Evolutionary conservation across 306 rosid genomes (phyloP), one percentile per base, ranked within the genome.

Genomic region (Quillaja saponaria): DNA sequence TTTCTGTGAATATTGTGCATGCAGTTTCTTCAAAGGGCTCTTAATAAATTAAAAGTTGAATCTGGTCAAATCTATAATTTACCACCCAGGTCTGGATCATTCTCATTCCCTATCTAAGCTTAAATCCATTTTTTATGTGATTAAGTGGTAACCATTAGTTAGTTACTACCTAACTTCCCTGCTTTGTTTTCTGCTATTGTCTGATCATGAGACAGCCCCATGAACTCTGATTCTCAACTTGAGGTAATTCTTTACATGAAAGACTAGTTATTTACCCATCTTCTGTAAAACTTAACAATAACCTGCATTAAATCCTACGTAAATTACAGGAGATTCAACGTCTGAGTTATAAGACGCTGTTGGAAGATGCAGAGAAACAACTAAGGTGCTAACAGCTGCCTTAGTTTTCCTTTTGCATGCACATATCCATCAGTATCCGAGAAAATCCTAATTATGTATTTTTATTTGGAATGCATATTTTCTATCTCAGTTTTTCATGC

Each of bases 201-300:
- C 31, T 25, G 31, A 25, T 25, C 31, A 14, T 5, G 8, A 48
- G 58, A 76, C 78, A 84, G 87, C 75, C 72, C 78, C 7, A 20
- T 40, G 55, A 67, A 55, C 47, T 9, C 69, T 15, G 71, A 76
- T n/a, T 38, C 72, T 10, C 82, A 78, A 74, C 34, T 80, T 6
- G 78, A 85, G 96, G 96, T 81, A 81, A 49, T 47, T 40, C 17
- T 65, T 17, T 5, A 44, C n/a, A n/a, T n/a, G n/a, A n/a, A n/a
- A n/a, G n/a, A n/a, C n/a, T n/a, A n/a, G n/a, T n/a, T n/a, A n/a
- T n/a, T n/a, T n/a, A n/a, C n/a, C n/a, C n/a, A n/a, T n/a, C n/a
- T n/a, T n/a, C n/a, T n/a, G n/a, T n/a, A n/a, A n/a, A n/a, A n/a
- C n/a, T 35, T 15, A 66, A 44, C 49, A 34, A 5, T 49, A 25